phyloP scores from a whole-genome alignment of 192 early-diverging fungal species.

The Rhizoclosmatium globosum region DNA sequence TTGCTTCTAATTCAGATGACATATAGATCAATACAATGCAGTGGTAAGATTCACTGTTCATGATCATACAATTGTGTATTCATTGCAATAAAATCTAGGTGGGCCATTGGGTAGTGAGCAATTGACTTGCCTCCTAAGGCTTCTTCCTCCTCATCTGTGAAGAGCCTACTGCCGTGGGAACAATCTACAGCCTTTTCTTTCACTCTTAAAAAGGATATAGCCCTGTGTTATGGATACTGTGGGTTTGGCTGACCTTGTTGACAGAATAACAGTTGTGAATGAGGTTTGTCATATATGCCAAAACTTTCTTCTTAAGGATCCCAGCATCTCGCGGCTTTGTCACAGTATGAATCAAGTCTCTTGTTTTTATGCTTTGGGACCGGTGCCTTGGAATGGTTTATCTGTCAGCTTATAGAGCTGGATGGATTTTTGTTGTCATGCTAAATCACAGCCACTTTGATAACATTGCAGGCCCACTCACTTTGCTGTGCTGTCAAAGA shows the following conservation, averaged over 20 bases:
- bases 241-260: conserved; percentile 2
- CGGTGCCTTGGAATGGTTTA: no score
- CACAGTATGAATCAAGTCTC: background rate
- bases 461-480: no score
- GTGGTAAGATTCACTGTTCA: no score
- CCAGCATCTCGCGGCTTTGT: background rate
- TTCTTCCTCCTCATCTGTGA: background rate
- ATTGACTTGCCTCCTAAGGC: background rate
- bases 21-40: no score
- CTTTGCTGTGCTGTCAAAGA: no score
- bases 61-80: no score
- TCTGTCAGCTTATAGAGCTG: no score
- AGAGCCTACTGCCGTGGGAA: background rate
- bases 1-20: no score
- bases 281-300: conserved; percentile 1
- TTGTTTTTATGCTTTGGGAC: background rate
- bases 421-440: no score
- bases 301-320: background rate
- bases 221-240: background rate
- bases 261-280: background rate
- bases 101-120: background rate
- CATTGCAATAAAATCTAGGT: no score
- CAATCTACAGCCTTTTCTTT: background rate
- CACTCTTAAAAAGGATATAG: background rate
- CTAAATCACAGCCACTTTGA: no score